Base-by-base conservation (phyloP, 306 rosid genomes). In the Luffa acutangula region DNA sequence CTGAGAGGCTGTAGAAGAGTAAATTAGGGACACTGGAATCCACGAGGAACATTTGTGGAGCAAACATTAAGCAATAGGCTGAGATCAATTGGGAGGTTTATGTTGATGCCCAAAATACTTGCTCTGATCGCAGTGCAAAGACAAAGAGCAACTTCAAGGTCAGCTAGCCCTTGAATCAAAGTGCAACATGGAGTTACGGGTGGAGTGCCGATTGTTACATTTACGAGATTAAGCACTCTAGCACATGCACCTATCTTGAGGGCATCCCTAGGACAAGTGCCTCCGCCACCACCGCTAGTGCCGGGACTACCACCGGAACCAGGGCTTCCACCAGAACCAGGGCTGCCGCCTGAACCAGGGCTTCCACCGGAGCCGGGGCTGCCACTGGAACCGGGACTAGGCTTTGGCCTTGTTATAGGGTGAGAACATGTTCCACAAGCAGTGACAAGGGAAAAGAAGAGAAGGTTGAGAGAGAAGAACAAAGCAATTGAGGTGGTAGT, bases 71-170 rank as follows among this genome's bases (percentile, higher is more conserved):
- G 93, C 0, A 94, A 41, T 85, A 94, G 85, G 85, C 85, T 91
- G 87, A 94, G 79, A 11, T 80, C 49, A n/a, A 93, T 5, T 1
- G 93, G 92, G 70, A 92, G 4, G 31, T 91, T 87, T 18, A 92
- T 89, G 83, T 92, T 87, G 67, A 91, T 33, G 3, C 97, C 96
- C 13, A 94, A 37, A 10, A 92, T 60, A 34, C 86, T 85, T 39
- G 94, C 96, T 39, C 85, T 92, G 4, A 92, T 88, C 10, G 92
- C 93, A 0, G 96, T 94, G 95, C 97, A 92, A 58, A 94, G 97
- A 83, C 98, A 94, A 21, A 89, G 80, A 5, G 95, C 97, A 4
- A 97, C 98, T 60, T 94, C 97, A 77, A 94, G 92, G 69, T 94
- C 87, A 43, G 15, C 96, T 0, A 94, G 87, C 11, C 90, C 91